Base-by-base conservation (phyloP, 1,139 yeast genomes). In the Yamadazyma kanchanaburiensis region DNA sequence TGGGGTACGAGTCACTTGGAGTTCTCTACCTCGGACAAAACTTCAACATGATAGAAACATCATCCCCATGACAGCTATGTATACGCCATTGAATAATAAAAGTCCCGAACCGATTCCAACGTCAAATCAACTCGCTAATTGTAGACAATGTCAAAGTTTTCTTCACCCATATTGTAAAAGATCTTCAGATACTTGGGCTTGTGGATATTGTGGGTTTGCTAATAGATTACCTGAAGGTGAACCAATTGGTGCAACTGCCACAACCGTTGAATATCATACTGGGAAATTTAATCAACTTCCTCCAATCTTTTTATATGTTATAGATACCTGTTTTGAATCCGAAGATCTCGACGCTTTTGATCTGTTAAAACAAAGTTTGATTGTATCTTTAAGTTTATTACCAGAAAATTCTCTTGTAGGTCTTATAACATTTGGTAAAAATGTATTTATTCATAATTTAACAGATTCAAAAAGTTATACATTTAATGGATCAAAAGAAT, bases 1-100 rank as follows among this genome's bases (percentile, higher is more conserved):
- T 53, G 98, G 97, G 33, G 79, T 88, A 28, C 77, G 97, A 45
- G 76, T 85, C 55, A 75, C 96, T 15, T 91, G 97, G 96, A 89
- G 86, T 56, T 75, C 77, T 28, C 69, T 91, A 32, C 88, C 91
- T 10, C 60, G 75, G 22, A 68, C 81, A 9, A 70, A 70, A 43
- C 63, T 73, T 26, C 83, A 79, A 35, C 77, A 79, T 32, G 65
- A 73, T 17, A 55, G 81, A 28, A 68, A 77, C 30, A 69, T 76
- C 2, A 67, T 80, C 6, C 89, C 89, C 1, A 51, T 80, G 33
- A 80, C 83, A 0, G 66, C 83, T 19, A 48, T 80, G 37, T 81
- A 79, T 48, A 80, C 85, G 4, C 94, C 94, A 2, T 53, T 82
- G 39, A 73, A 74, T 48, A 69, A 64, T 32, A 67, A 74, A 34